Evolutionary conservation across 2,329 filamentous ascomycete genomes (phyloP), one percentile per base, ranked within the genome.

Genomic region (Arachnomyces sp.): DNA sequence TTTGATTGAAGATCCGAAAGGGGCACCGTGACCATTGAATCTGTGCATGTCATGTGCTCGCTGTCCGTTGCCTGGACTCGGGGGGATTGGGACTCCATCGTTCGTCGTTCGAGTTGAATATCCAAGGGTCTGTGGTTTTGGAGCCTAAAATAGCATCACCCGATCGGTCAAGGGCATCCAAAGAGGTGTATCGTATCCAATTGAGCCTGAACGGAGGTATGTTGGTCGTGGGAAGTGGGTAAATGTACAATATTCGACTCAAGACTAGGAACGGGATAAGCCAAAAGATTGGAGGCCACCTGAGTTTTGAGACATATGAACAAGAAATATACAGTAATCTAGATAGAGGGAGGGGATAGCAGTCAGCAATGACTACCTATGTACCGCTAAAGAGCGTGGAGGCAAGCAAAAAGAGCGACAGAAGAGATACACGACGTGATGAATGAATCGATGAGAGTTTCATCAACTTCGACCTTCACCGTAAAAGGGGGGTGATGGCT

Each of bases 21-120:
- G 40, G 81, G 74, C 33, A 87, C 82, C 6, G 82, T 87, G 34
- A 87, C 81, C 80, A 87, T 81, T 14, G 83, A 87, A 61, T 86
- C 82, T 37, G 67, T 71, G 15, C 67, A 58, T 40, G 55, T 55
- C 1, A 51, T 49, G 28, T 42, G 53, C 28, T 53, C 53, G 34
- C 41, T 39, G 40, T 54, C 50, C 5, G 20, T 25, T 9, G 51
- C 44, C 25, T 45, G 42, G 28, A 41, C 43, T 12, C 52, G 52
- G 34, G 55, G 52, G 25, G 41, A 43, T 36, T 46, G 40, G 34
- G 46, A 38, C 32, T 54, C 50, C 11, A 11, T 14, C 20, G 5
- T 25, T 5, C 20, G 20, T 25, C 20, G n/a, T n/a, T 25, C 9
- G 20, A 25, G 20, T n/a, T n/a, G 20, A 25, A 25, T 25, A 9